Conservation (phyloP, 2,329 filamentous ascomycete genomes). For the Thielaviopsis populi region DNA sequence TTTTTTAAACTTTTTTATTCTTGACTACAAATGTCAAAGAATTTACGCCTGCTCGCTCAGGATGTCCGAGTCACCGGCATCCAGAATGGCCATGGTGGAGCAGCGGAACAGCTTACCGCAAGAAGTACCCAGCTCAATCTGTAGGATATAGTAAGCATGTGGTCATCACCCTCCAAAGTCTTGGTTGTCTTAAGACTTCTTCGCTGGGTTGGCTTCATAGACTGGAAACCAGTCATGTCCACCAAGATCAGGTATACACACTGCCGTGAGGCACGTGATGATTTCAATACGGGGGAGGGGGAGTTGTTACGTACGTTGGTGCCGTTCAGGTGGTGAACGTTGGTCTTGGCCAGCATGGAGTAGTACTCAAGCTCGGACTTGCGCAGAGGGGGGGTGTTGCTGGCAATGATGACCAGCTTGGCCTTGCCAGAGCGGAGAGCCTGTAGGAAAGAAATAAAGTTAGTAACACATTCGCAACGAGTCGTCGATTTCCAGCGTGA, state of each 20-base stretch:
- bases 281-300: slow-evolving; percentile 16
- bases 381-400: slow-evolving; percentile 93
- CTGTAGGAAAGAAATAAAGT: slow-evolving; percentile 29
- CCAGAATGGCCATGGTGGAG: slow-evolving; percentile 92
- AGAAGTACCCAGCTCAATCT: slow-evolving; percentile 97
- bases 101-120: slow-evolving; percentile 98
- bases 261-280: background rate
- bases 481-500: slow-evolving; percentile 31
- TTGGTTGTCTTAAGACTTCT: slow-evolving; percentile 51
- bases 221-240: slow-evolving; percentile 24
- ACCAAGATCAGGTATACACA: background rate
- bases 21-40: slow-evolving; percentile 10
- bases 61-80: slow-evolving; percentile 98
- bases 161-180: slow-evolving; percentile 72
- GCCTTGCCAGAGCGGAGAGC: slow-evolving; percentile 87
- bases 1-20: slow-evolving; percentile 8
- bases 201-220: slow-evolving; percentile 55
- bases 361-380: slow-evolving; percentile 97
- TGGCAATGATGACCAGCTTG: slow-evolving; percentile 87
- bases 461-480: background rate
- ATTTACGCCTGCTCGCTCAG: slow-evolving; percentile 49
- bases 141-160: slow-evolving; percentile 41
- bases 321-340: slow-evolving; percentile 93
- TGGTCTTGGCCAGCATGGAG: slow-evolving; percentile 82
- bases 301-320: slow-evolving; percentile 75